Evolutionary conservation across 1,139 yeast genomes (phyloP).

Genomic region (Candida tropicalis): DNA sequence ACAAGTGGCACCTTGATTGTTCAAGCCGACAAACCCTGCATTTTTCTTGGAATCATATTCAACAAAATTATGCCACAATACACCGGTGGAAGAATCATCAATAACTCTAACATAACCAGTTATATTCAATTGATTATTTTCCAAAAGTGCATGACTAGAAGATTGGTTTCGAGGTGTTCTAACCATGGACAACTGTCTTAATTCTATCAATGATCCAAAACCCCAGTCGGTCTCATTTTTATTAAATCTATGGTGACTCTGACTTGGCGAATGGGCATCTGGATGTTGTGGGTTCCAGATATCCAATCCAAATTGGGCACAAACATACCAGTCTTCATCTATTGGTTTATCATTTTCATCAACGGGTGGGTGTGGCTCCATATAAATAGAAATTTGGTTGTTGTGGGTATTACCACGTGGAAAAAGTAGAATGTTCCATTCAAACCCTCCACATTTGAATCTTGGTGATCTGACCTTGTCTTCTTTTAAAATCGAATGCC

Average conservation of each 20-base stretch:
- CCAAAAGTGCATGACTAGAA: constrained; percentile 39
- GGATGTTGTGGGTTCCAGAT: constrained; percentile 83
- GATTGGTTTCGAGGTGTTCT: constrained; percentile 13
- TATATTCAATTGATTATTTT: constrained; percentile 62
- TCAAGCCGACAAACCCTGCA: constrained; percentile 91
- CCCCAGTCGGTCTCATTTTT: constrained; percentile 94
- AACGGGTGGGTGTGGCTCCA: constrained; percentile 58
- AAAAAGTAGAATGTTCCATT: constrained; percentile 76
- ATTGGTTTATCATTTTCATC: constrained; percentile 30
- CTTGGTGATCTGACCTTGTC: constrained; percentile 54
- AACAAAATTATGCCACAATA: constrained; percentile 84
- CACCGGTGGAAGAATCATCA: constrained; percentile 88
- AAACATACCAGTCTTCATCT: constrained; percentile 70
- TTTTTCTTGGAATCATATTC: constrained; percentile 85
- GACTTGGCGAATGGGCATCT: constrained; percentile 56
- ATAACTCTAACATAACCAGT: constrained; percentile 78
- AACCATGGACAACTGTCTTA: constrained; percentile 45
- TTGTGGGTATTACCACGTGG: constrained; percentile 69
- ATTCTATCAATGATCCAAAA: constrained; percentile 73
- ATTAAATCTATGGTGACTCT: constrained; percentile 81
- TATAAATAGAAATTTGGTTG: constrained; percentile 56
- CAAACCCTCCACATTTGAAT: constrained; percentile 66
- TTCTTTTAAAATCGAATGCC: constrained; percentile 51
- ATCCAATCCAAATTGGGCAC: constrained; percentile 88
- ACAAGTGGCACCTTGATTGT: constrained; percentile 98